Percentiles rank a stretch among this genome's conserved stretches.
Conservation (phyloP, 2,329 filamentous ascomycete species). For the Ophidiomyces ophidiicola region DNA sequence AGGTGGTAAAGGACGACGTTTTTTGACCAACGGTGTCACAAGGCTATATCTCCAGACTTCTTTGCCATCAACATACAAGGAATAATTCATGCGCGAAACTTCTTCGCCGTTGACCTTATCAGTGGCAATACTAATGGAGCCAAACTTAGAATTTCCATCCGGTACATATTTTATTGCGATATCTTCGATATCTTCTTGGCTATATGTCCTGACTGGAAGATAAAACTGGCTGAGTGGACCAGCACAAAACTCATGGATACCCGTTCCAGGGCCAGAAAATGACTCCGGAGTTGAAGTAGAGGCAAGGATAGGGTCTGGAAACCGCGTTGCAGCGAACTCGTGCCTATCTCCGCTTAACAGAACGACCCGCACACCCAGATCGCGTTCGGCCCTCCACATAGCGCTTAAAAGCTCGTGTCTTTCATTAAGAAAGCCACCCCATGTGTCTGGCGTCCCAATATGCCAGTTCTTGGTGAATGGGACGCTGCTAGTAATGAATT, state of each 20-base stretch:
- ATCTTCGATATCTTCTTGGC: constrained; percentile 68
- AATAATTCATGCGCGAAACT: constrained; percentile 54
- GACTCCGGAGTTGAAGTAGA: constrained; percentile 13
- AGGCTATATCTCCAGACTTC: constrained; percentile 56
- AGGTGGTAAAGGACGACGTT: constrained; percentile 18
- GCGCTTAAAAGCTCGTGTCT: constrained; percentile 68
- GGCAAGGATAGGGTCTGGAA: constrained; percentile 37
- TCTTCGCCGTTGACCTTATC: constrained; percentile 43
- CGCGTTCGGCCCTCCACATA: constrained; percentile 75
- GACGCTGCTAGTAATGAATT: constrained; percentile 78
- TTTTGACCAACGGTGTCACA: constrained; percentile 24
- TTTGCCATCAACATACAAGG: constrained; percentile 67
- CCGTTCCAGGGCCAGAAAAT: constrained; percentile 22
- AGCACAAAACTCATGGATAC: constrained; percentile 76
- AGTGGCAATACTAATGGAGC: constrained; percentile 64
- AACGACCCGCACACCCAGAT: constrained; percentile 61
- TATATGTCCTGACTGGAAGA: constrained; percentile 70
- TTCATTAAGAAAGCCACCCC: constrained; percentile 82
- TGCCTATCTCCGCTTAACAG: constrained; percentile 88
- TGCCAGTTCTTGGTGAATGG: constrained; percentile 98
- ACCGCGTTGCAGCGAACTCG: constrained; percentile 83
- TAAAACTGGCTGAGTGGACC: constrained; percentile 93
- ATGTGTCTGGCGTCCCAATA: constrained; percentile 77
- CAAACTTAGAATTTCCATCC: constrained; percentile 79
- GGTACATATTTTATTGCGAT: constrained; percentile 72